Evolutionary conservation across 2,329 filamentous ascomycete species (phyloP), one percentile per base, ranked within the genome.

Genomic region (Cladosporium sp.): DNA sequence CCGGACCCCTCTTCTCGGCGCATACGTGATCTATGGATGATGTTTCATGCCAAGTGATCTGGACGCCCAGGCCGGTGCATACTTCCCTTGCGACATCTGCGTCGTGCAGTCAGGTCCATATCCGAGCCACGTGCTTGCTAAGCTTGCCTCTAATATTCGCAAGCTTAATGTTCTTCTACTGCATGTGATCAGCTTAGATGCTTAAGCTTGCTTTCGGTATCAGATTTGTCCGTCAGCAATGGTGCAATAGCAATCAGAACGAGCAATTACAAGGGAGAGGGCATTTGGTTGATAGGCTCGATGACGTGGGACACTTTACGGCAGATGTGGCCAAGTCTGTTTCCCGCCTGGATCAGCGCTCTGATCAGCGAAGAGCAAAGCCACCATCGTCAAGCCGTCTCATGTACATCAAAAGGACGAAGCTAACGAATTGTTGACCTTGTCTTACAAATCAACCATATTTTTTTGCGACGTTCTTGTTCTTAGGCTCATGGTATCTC

Each of bases 11-110:
- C 36, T 20, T 44, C 52, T 47, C 24, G 52, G 52, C 52, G 40
- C 39, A 17, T 44, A 36, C 40, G 52, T 24, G 34, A 55, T 55
- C 51, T 55, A 7, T 32, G 7, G 32, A 36, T 24, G 28, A 35
- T 55, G 52, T 39, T 55, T 37, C 52, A 37, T 47, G 52, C 52
- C 52, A 55, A 55, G 52, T 55, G 20, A 15, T 10, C 28, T 24
- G 15, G 13, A 15, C 17, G 19, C 19, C 20, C 12, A 32, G 28
- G 42, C n/a, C 42, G 28, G 42, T 25, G 19, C 15, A 20, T 22
- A 22, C 22, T 22, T n/a, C 22, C 25, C 42, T 45, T 45, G 42
- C 22, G 42, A 45, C 42, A 45, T 45, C 15, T n/a, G 2, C 12
- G 15, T 17, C 8, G 15, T 24, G 42, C 24, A 45, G 40, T 44